Conservation (phyloP, 2,329 filamentous ascomycete genomes). For the Dactylellina parvicollis region DNA sequence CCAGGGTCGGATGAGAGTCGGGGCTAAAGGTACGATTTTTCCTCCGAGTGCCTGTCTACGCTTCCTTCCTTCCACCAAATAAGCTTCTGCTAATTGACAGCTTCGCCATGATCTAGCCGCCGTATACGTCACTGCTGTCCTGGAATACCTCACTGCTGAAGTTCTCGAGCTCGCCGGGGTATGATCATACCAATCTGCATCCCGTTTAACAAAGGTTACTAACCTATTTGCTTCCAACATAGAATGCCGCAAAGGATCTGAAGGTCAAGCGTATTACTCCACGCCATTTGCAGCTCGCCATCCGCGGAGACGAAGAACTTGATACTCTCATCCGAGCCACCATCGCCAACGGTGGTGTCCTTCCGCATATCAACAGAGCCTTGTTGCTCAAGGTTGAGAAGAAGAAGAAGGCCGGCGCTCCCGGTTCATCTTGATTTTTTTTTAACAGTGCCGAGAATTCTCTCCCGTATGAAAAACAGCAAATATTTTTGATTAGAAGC, state of each 20-base stretch:
- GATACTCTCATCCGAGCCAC: conserved; percentile 97
- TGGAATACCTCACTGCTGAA: conserved; percentile 97
- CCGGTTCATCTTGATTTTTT: conserved; percentile 42
- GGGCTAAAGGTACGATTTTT: conserved; percentile 66
- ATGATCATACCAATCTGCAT: conserved; percentile 57
- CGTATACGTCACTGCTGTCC: conserved; percentile 96
- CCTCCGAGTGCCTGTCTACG: background rate
- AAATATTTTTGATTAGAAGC: background rate
- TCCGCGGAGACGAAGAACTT: conserved; percentile 97
- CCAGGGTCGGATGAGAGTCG: conserved; percentile 77
- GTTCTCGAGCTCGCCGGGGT: conserved; percentile 95
- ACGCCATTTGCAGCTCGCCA: conserved; percentile 95
- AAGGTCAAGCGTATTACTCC: conserved; percentile 99
- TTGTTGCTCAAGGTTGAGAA: conserved; percentile 95
- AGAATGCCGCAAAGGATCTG: conserved; percentile 98
- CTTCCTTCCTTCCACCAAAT: background rate
- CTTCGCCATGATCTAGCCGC: conserved; percentile 69
- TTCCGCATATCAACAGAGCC: conserved; percentile 98
- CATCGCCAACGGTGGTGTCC: conserved; percentile 98
- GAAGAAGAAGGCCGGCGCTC: conserved; percentile 77
- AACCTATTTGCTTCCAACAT: conserved; percentile 15
- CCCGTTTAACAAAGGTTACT: conserved; percentile 20
- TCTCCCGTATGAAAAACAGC: background rate
- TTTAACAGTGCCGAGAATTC: background rate
- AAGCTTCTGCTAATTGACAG: conserved; percentile 53